Percentiles rank a stretch among this genome's conserved stretches.
Conservation (phyloP, 2,329 filamentous ascomycete species). For the Phialophora chinensis region DNA sequence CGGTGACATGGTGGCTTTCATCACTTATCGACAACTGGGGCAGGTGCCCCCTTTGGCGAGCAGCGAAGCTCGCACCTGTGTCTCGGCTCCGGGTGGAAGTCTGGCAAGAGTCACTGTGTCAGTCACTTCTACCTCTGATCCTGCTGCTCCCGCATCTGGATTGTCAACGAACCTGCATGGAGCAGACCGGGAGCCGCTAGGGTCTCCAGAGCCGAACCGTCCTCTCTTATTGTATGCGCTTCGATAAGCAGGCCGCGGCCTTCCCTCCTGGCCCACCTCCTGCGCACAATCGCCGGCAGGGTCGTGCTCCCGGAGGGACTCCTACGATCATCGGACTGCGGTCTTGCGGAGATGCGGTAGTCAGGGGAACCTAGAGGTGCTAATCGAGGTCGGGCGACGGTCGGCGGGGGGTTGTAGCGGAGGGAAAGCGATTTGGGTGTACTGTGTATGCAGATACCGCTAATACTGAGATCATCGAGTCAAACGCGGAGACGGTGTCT, state of each 20-base stretch:
- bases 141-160: neutral
- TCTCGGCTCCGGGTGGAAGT: constrained; percentile 51
- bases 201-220: constrained; percentile 22
- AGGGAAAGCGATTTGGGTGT: neutral
- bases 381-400: constrained; percentile 2
- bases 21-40: constrained; percentile 77
- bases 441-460: neutral
- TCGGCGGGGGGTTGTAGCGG: neutral
- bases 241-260: constrained; percentile 22
- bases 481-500: constrained; percentile 10
- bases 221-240: constrained; percentile 16
- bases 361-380: constrained; percentile 6
- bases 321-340: constrained; percentile 34
- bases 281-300: constrained; percentile 34
- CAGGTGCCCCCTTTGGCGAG: constrained; percentile 61
- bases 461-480: constrained; percentile 18
- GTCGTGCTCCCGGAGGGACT: constrained; percentile 28
- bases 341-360: constrained; percentile 6
- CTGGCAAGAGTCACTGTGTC: constrained; percentile 40
- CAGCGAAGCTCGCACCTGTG: constrained; percentile 55
- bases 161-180: constrained; percentile 38
- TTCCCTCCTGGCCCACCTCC: constrained; percentile 32
- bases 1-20: constrained; percentile 90
- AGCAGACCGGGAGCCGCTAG: constrained; percentile 29
- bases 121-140: constrained; percentile 17